Conservation (phyloP, 2,329 filamentous ascomycete species). For the Orbilia oligospora region DNA sequence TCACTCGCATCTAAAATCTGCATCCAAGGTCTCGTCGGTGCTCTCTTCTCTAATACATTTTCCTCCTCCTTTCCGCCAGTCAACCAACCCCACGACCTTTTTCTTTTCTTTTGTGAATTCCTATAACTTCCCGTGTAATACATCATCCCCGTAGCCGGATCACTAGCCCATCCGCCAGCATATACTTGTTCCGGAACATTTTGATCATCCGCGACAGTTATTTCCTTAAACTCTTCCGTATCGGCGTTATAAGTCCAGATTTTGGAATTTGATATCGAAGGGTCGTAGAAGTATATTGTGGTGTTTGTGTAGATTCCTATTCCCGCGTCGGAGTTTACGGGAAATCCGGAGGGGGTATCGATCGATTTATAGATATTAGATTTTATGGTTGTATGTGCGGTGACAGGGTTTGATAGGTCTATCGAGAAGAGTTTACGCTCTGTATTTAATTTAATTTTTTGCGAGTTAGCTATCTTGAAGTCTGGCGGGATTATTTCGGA, state of each 20-base stretch:
- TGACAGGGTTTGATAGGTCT: conserved; percentile 21
- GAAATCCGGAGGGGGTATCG: conserved; percentile 31
- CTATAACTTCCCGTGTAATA: conserved; percentile 56
- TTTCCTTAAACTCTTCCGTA: conserved; percentile 29
- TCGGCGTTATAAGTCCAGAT: conserved; percentile 52
- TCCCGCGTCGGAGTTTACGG: conserved; percentile 39
- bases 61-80: conserved; percentile 8
- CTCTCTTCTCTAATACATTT: conserved; percentile 41
- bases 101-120: conserved; percentile 50
- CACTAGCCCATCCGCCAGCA: conserved; percentile 44
- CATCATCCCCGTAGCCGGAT: conserved; percentile 56
- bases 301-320: conserved; percentile 55
- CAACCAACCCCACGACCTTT: background rate
- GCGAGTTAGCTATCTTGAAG: background rate
- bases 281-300: conserved; percentile 55
- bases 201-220: conserved; percentile 27
- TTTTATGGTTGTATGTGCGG: conserved; percentile 37
- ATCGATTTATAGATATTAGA: conserved; percentile 26
- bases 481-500: too few species aligned
- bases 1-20: conserved; percentile 52
- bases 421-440: conserved; percentile 54
- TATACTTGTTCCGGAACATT: conserved; percentile 44
- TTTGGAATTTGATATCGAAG: conserved; percentile 16
- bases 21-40: conserved; percentile 52
- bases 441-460: background rate